A percentile compares a stretch with the other conserved stretches of the same genome.
These are phyloP conservation scores for Hypoxylon sp. DNA, from an alignment of 2,329 filamentous ascomycete species.

Conservation along the genomic window DNA sequence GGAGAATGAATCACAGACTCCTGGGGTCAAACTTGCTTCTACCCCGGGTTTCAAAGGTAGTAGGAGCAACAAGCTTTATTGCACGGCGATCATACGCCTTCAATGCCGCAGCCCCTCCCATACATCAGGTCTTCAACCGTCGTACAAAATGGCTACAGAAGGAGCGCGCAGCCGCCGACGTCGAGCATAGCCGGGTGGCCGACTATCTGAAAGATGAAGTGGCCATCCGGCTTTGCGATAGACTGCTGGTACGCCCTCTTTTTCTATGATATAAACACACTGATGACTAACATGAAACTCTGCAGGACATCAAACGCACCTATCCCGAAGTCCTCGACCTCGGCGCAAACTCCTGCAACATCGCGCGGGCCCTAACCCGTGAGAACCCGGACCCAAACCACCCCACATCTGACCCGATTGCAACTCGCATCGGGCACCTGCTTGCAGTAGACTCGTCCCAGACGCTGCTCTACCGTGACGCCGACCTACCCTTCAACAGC, in stretches of 20 bases:
- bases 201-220: slow-evolving; percentile 97
- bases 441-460: slow-evolving; percentile 86
- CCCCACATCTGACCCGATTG: slow-evolving; percentile 74
- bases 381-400: slow-evolving; percentile 74
- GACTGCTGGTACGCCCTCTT: slow-evolving; percentile 71
- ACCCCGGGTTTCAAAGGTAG: slow-evolving; percentile 30
- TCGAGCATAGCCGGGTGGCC: slow-evolving; percentile 79
- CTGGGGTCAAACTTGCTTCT: slow-evolving; percentile 40
- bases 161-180: slow-evolving; percentile 81
- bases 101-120: slow-evolving; percentile 80
- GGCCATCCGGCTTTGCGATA: slow-evolving; percentile 84
- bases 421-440: slow-evolving; percentile 78
- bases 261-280: slow-evolving; percentile 20
- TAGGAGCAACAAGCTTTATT: slow-evolving; percentile 22
- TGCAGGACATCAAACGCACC: slow-evolving; percentile 83
- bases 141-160: slow-evolving; percentile 91
- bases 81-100: slow-evolving; percentile 76
- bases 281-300: no score
- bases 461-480: slow-evolving; percentile 83
- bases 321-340: slow-evolving; percentile 90
- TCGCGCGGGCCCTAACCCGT: slow-evolving; percentile 83
- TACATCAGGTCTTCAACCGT: slow-evolving; percentile 91
- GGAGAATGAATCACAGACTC: slow-evolving; percentile 51
- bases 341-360: slow-evolving; percentile 95
- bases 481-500: slow-evolving; percentile 78